Base-by-base conservation (phyloP, 2,329 filamentous ascomycete species). In the Fusarium napiforme region DNA sequence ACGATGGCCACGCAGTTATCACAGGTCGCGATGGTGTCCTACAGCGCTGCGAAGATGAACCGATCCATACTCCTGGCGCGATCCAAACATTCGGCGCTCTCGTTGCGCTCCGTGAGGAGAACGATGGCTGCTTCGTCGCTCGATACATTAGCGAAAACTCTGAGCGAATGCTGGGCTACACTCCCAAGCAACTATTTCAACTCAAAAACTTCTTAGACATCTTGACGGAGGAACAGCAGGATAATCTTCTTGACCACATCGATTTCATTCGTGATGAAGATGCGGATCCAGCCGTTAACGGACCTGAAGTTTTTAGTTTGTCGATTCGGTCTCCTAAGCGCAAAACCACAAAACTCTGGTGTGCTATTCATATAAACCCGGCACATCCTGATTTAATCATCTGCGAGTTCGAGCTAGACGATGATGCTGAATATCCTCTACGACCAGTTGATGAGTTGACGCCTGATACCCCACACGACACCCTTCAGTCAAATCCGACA, bases 261-360 rank as follows among this genome's bases (percentile, higher is more conserved):
- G 93, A 97, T 78, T 97, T 97, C 78, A 93, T 97, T 60, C 89
- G 92, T 28, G 94, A 97, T 57, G 94, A 96, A 71, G 93, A 93
- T 16, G 89, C 91, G 1, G 93, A 97, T 78, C 91, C 93, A 2
- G 85, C 88, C 1, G 83, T 88, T 4, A 95, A 95, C 72, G 95
- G 94, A 0, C 94, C 94, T 0, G 94, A 97, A 76, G 93, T 97
- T 7, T 96, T 97, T 75, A 93, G 93, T 55, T 82, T 97, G 56
- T 91, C 92, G 1, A 86, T 97, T 49, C 89, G 89, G n/a, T 82
- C 86, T 1, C 87, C 90, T 0, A 84, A 87, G 32, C 65, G 86
- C 26, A 87, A 87, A 67, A 86, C 85, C 8, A 85, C 88, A 60
- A 96, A 95, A 78, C 83, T 97, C 4, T 97, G 95, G 95, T 97